Evolutionary conservation across 176 grass and related monocot species (phyloP).

Genomic region (Alopecurus myosuroides): DNA sequence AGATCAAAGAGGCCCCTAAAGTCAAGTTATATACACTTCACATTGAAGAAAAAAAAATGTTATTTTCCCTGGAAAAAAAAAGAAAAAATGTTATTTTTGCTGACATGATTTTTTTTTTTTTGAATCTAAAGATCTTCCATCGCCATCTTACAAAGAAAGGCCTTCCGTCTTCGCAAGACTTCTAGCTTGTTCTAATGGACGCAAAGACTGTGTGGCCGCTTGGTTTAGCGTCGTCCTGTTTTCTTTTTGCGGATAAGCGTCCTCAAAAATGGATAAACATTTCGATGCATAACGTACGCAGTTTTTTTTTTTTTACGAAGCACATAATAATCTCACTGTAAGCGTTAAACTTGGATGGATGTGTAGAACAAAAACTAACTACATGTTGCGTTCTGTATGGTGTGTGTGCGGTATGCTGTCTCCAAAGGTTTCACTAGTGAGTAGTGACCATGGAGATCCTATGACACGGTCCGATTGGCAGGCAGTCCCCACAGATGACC

Average conservation of each 20-base stretch:
- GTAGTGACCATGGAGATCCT: not conserved
- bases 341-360: not conserved
- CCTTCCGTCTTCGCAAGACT: not conserved
- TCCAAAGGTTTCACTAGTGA: too few relatives aligned
- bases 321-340: too few relatives aligned
- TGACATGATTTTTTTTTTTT: too few relatives aligned
- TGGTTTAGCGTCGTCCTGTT: too few relatives aligned
- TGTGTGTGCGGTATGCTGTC: too few relatives aligned
- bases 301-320: too few relatives aligned
- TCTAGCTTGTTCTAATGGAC: not conserved
- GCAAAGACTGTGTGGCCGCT: not conserved
- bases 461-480: not conserved
- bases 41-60: not conserved
- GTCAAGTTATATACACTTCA: not conserved
- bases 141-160: not conserved
- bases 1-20: not conserved
- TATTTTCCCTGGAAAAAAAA: not conserved
- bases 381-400: too few relatives aligned
- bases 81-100: too few relatives aligned
- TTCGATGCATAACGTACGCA: too few relatives aligned
- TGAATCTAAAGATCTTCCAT: not conserved
- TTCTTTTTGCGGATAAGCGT: too few relatives aligned
- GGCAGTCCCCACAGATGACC: conserved; percentile 11
- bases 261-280: too few relatives aligned
- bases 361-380: not conserved